phyloP scores from a whole-genome alignment of 768 basidiomycete species.

The Obba rivulosa region DNA sequence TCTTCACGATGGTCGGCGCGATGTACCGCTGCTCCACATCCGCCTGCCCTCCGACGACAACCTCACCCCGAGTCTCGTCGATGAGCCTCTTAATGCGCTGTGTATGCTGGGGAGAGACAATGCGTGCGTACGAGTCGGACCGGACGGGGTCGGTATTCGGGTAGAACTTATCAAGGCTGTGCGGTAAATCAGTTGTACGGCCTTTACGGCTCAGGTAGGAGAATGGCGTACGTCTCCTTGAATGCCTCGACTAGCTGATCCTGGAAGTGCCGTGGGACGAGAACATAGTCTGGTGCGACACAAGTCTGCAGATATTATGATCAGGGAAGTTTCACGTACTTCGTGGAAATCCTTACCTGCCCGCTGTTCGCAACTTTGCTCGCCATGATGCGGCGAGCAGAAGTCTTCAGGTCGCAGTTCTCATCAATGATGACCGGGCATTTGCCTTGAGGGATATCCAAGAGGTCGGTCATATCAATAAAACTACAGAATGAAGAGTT shows the following conservation, averaged over 20 bases:
- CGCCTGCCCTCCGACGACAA: conserved; percentile 60
- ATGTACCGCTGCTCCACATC: conserved; percentile 58
- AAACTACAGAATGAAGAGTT: conserved; percentile 23
- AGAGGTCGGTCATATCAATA: conserved; percentile 28
- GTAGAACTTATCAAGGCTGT: conserved; percentile 54
- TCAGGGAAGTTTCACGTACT: neutral
- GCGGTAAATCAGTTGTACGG: neutral
- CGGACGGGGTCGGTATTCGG: conserved; percentile 35
- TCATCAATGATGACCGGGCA: conserved; percentile 67
- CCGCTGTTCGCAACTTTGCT: conserved; percentile 76
- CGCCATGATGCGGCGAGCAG: conserved; percentile 74
- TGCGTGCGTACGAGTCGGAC: conserved; percentile 42
- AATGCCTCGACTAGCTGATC: conserved; percentile 36
- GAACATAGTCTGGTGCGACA: conserved; percentile 52
- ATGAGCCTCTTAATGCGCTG: conserved; percentile 56
- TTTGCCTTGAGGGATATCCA: conserved; percentile 38
- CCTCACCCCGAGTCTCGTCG: conserved; percentile 58
- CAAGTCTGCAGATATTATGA: conserved; percentile 46
- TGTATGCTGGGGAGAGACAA: conserved; percentile 51
- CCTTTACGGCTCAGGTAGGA: too few relatives aligned
- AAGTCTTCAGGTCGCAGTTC: conserved; percentile 52
- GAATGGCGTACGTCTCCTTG: conserved; percentile 30
- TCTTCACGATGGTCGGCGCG: conserved; percentile 66
- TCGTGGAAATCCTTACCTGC: conserved; percentile 22
- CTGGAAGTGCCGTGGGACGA: conserved; percentile 38